These are phyloP conservation scores for Potentilla sterilis DNA, from an alignment of 306 rosid species.

Conservation along the genomic window DNA sequence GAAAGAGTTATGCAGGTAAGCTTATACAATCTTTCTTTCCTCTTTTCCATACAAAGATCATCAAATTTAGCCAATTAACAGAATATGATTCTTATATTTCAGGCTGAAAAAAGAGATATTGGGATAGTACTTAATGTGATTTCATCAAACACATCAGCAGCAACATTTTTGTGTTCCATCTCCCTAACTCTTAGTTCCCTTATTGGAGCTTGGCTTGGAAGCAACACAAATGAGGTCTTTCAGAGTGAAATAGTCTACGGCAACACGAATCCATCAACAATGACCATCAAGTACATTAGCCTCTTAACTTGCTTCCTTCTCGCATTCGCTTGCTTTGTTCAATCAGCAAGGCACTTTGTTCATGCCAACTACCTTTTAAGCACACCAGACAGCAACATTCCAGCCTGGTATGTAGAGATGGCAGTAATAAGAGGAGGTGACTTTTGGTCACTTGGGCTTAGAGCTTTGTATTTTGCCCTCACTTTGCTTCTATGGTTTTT, in stretches of 20 bases:
- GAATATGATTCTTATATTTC: slow-evolving; percentile 9
- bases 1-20: slow-evolving; percentile 66
- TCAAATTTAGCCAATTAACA: not conserved
- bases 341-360: slow-evolving; percentile 68
- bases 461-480: slow-evolving; percentile 74
- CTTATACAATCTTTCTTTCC: not conserved
- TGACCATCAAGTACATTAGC: slow-evolving; percentile 61
- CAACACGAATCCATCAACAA: slow-evolving; percentile 41
- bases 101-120: slow-evolving; percentile 48
- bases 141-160: slow-evolving; percentile 58
- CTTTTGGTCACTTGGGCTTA: slow-evolving; percentile 74
- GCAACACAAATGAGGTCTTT: slow-evolving; percentile 28
- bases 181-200: slow-evolving; percentile 65
- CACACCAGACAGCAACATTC: slow-evolving; percentile 52
- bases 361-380: slow-evolving; percentile 72
- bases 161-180: slow-evolving; percentile 57
- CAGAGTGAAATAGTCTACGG: slow-evolving; percentile 54
- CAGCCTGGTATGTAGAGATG: slow-evolving; percentile 44
- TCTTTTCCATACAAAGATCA: not conserved
- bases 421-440: slow-evolving; percentile 75
- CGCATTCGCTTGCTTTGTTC: slow-evolving; percentile 67
- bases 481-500: slow-evolving; percentile 73
- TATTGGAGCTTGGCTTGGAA: slow-evolving; percentile 76
- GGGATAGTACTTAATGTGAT: slow-evolving; percentile 46
- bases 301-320: slow-evolving; percentile 65